phyloP scores from a whole-genome alignment of 352 stramenopile genomes.

The Pythium myriotylum region DNA sequence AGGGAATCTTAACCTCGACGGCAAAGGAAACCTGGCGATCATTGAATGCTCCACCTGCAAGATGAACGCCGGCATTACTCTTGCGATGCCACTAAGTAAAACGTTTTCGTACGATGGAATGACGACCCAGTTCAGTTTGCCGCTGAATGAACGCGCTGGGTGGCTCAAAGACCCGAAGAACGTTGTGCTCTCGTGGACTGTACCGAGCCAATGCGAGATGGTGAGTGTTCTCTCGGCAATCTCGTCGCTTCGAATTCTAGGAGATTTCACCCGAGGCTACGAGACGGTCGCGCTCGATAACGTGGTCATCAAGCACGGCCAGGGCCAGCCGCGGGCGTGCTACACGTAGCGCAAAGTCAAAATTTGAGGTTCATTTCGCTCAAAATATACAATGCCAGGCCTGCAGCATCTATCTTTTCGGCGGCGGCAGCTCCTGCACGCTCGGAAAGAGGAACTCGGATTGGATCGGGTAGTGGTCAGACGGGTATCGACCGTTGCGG shows the following conservation, averaged over 20 bases:
- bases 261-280: slow-evolving; percentile 90
- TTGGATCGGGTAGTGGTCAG: slow-evolving; percentile 88
- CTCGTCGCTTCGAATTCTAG: slow-evolving; percentile 83
- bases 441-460: slow-evolving; percentile 78
- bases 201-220: slow-evolving; percentile 85
- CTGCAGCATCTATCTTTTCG: slow-evolving; percentile 19
- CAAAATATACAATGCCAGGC: neutral
- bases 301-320: slow-evolving; percentile 67
- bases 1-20: slow-evolving; percentile 74
- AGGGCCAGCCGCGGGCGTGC: slow-evolving; percentile 42
- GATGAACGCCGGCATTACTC: slow-evolving; percentile 76
- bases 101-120: slow-evolving; percentile 83
- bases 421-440: slow-evolving; percentile 47
- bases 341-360: slow-evolving; percentile 29
- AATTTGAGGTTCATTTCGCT: neutral
- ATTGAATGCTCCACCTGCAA: slow-evolving; percentile 87
- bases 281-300: slow-evolving; percentile 90
- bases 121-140: slow-evolving; percentile 80
- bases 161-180: slow-evolving; percentile 94
- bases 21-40: slow-evolving; percentile 71
- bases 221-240: slow-evolving; percentile 87
- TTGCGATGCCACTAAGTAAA: slow-evolving; percentile 82
- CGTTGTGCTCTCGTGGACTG: slow-evolving; percentile 69
- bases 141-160: slow-evolving; percentile 77
- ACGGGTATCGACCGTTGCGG: slow-evolving; percentile 80